phyloP scores from a whole-genome alignment of 768 basidiomycete genomes.

The Mycena galericulata region DNA sequence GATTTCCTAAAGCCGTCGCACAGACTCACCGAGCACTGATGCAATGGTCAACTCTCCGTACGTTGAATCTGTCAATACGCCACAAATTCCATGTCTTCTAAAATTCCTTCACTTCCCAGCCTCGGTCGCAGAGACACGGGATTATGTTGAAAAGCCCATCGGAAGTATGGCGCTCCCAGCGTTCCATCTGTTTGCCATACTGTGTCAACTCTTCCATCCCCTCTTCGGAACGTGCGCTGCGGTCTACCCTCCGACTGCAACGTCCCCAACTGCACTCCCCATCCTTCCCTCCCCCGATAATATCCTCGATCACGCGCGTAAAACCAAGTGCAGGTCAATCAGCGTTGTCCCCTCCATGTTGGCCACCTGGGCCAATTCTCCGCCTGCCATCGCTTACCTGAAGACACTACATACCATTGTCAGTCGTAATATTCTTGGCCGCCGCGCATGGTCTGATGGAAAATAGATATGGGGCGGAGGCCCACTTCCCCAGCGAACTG shows the following conservation, averaged over 20 bases:
- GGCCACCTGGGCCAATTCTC: slow-evolving; percentile 49
- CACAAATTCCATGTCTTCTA: neutral
- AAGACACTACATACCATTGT: slow-evolving; percentile 41
- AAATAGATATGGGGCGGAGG: slow-evolving; percentile 42
- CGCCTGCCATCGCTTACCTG: slow-evolving; percentile 41
- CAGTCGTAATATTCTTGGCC: slow-evolving; percentile 3
- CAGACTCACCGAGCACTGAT: slow-evolving; percentile 44
- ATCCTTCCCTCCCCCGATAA: slow-evolving; percentile 53
- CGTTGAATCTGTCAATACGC: slow-evolving; percentile 24
- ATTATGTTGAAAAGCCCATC: slow-evolving; percentile 19
- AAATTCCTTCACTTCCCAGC: neutral
- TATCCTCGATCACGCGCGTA: slow-evolving; percentile 48
- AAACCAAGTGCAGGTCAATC: slow-evolving; percentile 43
- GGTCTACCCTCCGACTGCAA: slow-evolving; percentile 35
- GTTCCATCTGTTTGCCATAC: slow-evolving; percentile 42
- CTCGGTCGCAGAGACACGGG: slow-evolving; percentile 31
- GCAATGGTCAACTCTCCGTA: slow-evolving; percentile 53
- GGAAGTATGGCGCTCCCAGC: slow-evolving; percentile 42
- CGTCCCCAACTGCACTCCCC: slow-evolving; percentile 41
- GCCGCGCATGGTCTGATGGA: neutral
- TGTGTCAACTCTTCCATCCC: slow-evolving; percentile 34
- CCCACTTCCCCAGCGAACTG: slow-evolving; percentile 48
- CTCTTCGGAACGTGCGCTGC: slow-evolving; percentile 17
- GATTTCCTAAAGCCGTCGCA: slow-evolving; percentile 57
- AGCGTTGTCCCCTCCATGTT: slow-evolving; percentile 52